Base-by-base conservation (phyloP, 106 monocot species). In the Dioscorea dumetorum region DNA sequence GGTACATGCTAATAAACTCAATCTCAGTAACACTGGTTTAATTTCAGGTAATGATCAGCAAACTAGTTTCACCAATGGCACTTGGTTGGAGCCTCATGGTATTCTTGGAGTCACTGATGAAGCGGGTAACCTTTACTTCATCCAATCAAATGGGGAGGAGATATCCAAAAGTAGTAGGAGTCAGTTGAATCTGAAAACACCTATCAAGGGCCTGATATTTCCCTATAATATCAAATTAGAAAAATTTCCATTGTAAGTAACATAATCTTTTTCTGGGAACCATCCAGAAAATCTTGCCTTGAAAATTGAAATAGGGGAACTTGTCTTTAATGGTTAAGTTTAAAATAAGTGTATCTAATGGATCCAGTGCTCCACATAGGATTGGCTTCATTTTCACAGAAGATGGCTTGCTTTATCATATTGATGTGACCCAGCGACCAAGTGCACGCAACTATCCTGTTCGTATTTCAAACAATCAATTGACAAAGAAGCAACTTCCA, bases 31-130 rank as follows among this genome's bases (percentile, higher is more conserved):
- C 41, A 41, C 41, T 41, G 41, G 9, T 14, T 54, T 54, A 1
- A 19, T 41, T 69, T 76, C 84, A 88, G 91, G 85, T 74, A 76
- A 73, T 72, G 91, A 88, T 62, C 76, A 52, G 49, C 33, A 22
- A 48, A 71, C 76, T 59, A 64, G 59, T 76, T 95, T 91, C 67
- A 72, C 71, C 33, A 60, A 52, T 82, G 95, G 95, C 60, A 74
- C 81, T 79, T 95, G 95, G 95, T 67, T 78, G 66, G 95, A 91
- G 79, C 65, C 81, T 82, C 73, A 76, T 33, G 91, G 86, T 48
- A 73, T 95, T 73, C 85, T 95, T 80, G 91, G 83, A 18, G 69
- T 88, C 49, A 69, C 86, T 73, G 86, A 88, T 82, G 71, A 88
- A 62, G 31, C 71, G 57, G 76, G 76, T 60, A 88, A 70, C 22